Percentiles rank a stretch among this genome's conserved stretches.
Evolutionary conservation across 371 early-diverging fungal species (phyloP).

Genomic region (Mucor plumbeus): DNA sequence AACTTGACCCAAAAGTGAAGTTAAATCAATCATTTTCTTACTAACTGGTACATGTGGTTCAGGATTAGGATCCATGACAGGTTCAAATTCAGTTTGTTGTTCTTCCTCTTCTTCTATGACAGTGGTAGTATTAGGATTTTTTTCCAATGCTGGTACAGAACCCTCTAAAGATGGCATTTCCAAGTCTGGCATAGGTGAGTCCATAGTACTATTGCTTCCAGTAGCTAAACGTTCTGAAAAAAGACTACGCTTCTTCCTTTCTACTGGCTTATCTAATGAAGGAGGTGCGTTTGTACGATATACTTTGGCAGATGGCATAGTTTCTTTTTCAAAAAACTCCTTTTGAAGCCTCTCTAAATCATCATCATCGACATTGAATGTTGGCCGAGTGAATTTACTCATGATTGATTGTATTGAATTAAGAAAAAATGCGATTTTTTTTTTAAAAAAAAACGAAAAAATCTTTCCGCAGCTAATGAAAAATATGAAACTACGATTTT

Average conservation of each 20-base stretch:
- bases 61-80: conserved; percentile 36
- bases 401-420: background rate
- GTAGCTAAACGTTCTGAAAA: conserved; percentile 45
- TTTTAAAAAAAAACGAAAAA: background rate
- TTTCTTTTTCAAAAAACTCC: conserved; percentile 54
- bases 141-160: conserved; percentile 17
- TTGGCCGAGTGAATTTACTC: conserved; percentile 31
- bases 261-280: conserved; percentile 16
- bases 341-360: conserved; percentile 65
- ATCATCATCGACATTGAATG: conserved; percentile 51
- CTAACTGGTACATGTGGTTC: conserved; percentile 42
- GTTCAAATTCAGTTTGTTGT: conserved; percentile 23
- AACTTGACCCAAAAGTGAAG: conserved; percentile 52
- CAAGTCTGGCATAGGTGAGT: conserved; percentile 24
- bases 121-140: background rate
- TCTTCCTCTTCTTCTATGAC: conserved; percentile 9
- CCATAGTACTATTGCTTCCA: background rate
- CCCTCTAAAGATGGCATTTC: conserved; percentile 11
- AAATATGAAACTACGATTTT: background rate
- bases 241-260: conserved; percentile 39
- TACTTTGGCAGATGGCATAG: conserved; percentile 56
- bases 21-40: conserved; percentile 53
- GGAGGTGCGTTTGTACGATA: conserved; percentile 37
- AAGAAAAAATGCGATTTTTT: background rate
- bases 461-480: background rate